Base-by-base conservation (phyloP, 192 early-diverging fungal species). In the Chytriomyces sp. region DNA sequence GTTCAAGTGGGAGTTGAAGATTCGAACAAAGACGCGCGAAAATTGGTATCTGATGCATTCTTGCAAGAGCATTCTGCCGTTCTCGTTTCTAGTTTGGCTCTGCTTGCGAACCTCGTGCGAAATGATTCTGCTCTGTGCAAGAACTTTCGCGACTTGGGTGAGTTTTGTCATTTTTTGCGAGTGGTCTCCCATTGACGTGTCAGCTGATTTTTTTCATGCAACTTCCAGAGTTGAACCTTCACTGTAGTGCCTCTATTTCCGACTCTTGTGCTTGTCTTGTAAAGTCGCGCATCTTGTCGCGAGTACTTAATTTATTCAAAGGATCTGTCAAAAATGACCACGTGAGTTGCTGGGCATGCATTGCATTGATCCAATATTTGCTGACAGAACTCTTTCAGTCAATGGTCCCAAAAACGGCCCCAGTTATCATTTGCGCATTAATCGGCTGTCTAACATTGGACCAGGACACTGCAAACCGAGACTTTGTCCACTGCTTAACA, bases 341-440 rank as follows among this genome's bases (percentile, higher is more conserved):
- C 3, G 68, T 69, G 16, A n/a, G 26, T 8, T 11, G 35, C 16
- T 13, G 11, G 11, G n/a, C n/a, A n/a, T n/a, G n/a, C 45, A 68
- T 4, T 3, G 2, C 13, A 47, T n/a, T 46, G 47, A 47, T 18
- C 9, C 16, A 13, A n/a, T n/a, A 47, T 18, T n/a, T 68, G 47
- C 18, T 68, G 0, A 5, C 10, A 10, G 4, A 48, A 3, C 46
- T 23, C 44, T 18, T 73, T 73, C 67, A 73, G 71, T 20, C 16
- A 16, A 8, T 13, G 9, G 45, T 73, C 11, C 73, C 73, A 11
- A 75, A 75, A 64, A 75, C 63, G 9, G 73, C 64, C 9, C 18
- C 45, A 11, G 73, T 66, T n/a, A 75, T 75, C 44, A 10, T 75
- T n/a, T 47, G 62, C 50, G 73, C 73, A 9, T 13, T 75, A 6